Evolutionary conservation across 176 grass and related monocot genomes (phyloP).

Genomic region (Oryza longistaminata): DNA sequence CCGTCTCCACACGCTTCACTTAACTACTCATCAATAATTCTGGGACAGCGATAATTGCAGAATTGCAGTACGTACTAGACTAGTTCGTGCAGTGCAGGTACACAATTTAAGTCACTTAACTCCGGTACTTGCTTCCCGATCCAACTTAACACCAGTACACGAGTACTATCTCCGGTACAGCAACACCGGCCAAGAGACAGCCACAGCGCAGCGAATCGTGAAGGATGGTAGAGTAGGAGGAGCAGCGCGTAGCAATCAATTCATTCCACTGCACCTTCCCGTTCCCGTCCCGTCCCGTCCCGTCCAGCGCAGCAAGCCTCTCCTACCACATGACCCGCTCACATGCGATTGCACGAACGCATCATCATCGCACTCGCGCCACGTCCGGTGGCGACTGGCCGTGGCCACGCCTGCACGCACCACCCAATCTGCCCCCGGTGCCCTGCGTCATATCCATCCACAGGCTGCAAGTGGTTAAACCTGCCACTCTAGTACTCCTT

Average conservation of each 20-base stretch:
- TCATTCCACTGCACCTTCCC: not conserved
- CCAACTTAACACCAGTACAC: not conserved
- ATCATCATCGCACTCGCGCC: not conserved
- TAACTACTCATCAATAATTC: not conserved
- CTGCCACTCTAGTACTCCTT: not conserved
- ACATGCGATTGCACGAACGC: not conserved
- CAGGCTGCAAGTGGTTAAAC: not conserved
- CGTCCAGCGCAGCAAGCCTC: not conserved
- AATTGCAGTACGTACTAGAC: not conserved
- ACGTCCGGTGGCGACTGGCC: not conserved
- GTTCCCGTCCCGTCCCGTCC: not conserved
- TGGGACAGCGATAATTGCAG: slow-evolving; percentile 35
- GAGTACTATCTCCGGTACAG: not conserved
- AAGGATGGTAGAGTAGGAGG: not conserved
- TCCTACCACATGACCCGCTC: slow-evolving; percentile 35
- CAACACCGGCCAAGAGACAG: not conserved
- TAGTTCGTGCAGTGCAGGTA: slow-evolving; percentile 6
- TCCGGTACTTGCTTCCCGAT: not conserved
- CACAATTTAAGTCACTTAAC: slow-evolving; percentile 2
- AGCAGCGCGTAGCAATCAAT: not conserved
- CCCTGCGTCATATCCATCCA: not conserved
- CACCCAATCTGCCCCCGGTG: not conserved
- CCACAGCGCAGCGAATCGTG: slow-evolving; percentile 17
- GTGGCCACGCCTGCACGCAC: not conserved
- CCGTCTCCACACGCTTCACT: not conserved